These are phyloP conservation scores for Peronospora destructor DNA, from an alignment of 352 stramenopile species.

Conservation along the genomic window DNA sequence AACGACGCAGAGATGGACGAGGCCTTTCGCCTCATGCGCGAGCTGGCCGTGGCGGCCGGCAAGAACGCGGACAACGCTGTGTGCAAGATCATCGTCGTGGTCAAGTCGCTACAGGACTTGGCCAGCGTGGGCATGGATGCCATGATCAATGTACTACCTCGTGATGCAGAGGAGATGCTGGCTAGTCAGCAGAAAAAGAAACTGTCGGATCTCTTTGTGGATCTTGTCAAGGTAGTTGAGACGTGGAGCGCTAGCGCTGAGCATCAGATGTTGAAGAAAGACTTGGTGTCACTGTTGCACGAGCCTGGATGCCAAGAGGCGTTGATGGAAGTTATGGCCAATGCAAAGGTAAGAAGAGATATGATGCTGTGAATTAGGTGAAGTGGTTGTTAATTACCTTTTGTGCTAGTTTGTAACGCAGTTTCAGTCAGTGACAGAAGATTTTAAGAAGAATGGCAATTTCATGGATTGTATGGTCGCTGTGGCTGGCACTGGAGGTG, in stretches of 20 bases:
- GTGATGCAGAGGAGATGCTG: slow-evolving; percentile 39
- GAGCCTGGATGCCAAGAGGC: slow-evolving; percentile 68
- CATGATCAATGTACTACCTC: not conserved
- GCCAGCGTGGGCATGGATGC: slow-evolving; percentile 14
- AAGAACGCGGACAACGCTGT: slow-evolving; percentile 40
- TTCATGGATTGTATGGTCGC: slow-evolving; percentile 50
- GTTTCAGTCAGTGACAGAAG: slow-evolving; percentile 54
- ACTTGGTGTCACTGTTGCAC: slow-evolving; percentile 65
- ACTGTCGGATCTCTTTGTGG: slow-evolving; percentile 63
- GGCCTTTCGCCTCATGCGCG: slow-evolving; percentile 69
- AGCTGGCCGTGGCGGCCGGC: slow-evolving; percentile 41
- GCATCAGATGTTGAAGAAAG: slow-evolving; percentile 57
- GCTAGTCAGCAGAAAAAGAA: slow-evolving; percentile 55
- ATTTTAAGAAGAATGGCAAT: slow-evolving; percentile 52
- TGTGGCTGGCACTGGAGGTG: slow-evolving; percentile 38
- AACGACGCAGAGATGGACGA: slow-evolving; percentile 76
- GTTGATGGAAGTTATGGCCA: slow-evolving; percentile 67
- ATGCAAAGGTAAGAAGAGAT: slow-evolving; percentile 28
- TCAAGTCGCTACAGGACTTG: slow-evolving; percentile 15
- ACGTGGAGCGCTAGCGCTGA: slow-evolving; percentile 57
- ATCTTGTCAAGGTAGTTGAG: slow-evolving; percentile 69
- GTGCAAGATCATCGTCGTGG: slow-evolving; percentile 66
- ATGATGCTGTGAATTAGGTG: not conserved
- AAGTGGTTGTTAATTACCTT: not conserved
- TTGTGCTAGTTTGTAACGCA: slow-evolving; percentile 42